These are phyloP conservation scores for Podaxis sp. DNA, from an alignment of 768 basidiomycete genomes.

Conservation along the genomic window DNA sequence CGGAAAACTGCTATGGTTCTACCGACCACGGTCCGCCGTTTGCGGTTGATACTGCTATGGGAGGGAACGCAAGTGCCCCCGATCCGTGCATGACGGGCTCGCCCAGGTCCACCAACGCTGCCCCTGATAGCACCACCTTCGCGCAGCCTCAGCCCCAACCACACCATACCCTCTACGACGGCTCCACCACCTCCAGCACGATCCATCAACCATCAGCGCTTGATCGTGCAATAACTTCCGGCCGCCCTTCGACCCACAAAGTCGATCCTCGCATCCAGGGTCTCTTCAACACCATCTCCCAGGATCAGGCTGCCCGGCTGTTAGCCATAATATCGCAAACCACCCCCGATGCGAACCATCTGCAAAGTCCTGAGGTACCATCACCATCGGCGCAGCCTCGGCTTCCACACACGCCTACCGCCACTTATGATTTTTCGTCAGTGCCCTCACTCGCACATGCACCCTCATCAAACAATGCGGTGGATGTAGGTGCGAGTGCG, in stretches of 20 bases:
- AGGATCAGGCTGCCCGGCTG: slow-evolving; percentile 51
- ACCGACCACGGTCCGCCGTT: neutral
- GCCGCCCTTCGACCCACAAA: neutral
- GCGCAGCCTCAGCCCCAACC: neutral
- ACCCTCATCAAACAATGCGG: too few relatives aligned
- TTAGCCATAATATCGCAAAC: slow-evolving; percentile 30
- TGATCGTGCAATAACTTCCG: neutral
- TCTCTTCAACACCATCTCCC: slow-evolving; percentile 36
- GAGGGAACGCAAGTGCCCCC: too few relatives aligned
- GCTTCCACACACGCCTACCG: too few relatives aligned
- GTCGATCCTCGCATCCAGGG: slow-evolving; percentile 26
- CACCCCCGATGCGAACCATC: slow-evolving; percentile 13
- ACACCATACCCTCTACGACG: neutral
- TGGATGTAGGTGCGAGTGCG: too few relatives aligned
- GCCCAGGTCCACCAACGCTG: neutral
- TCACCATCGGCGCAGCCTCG: too few relatives aligned
- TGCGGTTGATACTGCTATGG: neutral
- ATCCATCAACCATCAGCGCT: neutral
- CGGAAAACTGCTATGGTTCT: slow-evolving; percentile 12
- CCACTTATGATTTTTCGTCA: too few relatives aligned
- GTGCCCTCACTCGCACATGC: too few relatives aligned
- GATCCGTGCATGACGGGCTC: neutral
- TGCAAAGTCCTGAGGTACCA: neutral
- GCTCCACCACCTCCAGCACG: slow-evolving; percentile 15
- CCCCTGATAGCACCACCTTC: neutral